Evolutionary conservation across 2,329 filamentous ascomycete species (phyloP), one percentile per base, ranked within the genome.

Genomic region (Sphaerulina populicola): DNA sequence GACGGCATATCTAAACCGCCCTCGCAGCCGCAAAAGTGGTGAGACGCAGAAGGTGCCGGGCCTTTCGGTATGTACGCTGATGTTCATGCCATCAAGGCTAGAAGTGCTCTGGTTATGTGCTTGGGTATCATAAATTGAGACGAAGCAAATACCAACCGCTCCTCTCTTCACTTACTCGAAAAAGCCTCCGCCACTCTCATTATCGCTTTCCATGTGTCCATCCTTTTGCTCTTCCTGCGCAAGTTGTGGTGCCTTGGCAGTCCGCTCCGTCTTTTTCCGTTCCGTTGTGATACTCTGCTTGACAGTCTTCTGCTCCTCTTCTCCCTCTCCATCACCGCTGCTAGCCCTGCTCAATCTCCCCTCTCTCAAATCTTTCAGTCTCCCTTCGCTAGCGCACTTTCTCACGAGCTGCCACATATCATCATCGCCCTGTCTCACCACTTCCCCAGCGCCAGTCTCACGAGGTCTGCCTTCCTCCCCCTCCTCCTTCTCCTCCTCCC

Each of bases 361-460:
- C 58, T 85, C 79, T 46, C 81, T 73, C 44, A 86, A 62, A 47
- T 64, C 69, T 53, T 78, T 73, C 46, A 86, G 63, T 11, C 71
- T 71, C 6, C 81, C 81, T 35, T 80, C 72, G 47, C 73, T 70
- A 72, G 85, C 81, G 10, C 81, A 77, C 61, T 78, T 73, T 69
- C 86, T 83, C 14, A 91, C 76, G 11, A 75, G 69, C 12, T 70
- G 69, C 86, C 86, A 89, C 72, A 89, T 77, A n/a, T 78, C 74
- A 6, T 77, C 74, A 56, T 76, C 69, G 14, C 73, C 73, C 41
- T 62, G 53, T 52, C 57, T 49, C 37, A 64, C 60, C 29, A 35
- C 47, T 9, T 70, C 71, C 44, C 72, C 68, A 23, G 60, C 62
- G 38, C 70, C 69, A 12, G 68, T 70, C n/a, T 70, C 71, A 45